Evolutionary conservation across 2,329 filamentous ascomycete species (phyloP).

Genomic region (Penicillium occitanis): DNA sequence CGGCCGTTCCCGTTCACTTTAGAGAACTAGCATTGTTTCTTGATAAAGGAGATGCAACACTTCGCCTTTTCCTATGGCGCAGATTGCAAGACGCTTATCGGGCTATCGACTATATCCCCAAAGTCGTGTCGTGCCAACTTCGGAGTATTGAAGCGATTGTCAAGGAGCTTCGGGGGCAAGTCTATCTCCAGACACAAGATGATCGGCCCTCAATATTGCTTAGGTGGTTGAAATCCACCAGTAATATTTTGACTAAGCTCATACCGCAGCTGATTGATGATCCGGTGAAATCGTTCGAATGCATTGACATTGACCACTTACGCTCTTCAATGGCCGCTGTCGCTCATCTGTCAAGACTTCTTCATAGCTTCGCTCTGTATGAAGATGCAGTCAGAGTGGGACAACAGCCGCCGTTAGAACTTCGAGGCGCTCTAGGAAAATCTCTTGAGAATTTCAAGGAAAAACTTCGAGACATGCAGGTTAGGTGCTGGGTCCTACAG

Average conservation of each 20-base stretch:
- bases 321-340: conserved; percentile 70
- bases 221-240: conserved; percentile 73
- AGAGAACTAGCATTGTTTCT: conserved; percentile 85
- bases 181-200: conserved; percentile 55
- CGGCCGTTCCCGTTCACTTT: conserved; percentile 54
- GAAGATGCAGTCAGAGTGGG: conserved; percentile 85
- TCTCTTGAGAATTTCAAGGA: conserved; percentile 55
- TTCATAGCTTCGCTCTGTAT: conserved; percentile 77
- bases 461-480: conserved; percentile 81
- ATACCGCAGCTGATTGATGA: conserved; percentile 70
- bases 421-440: conserved; percentile 49
- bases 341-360: conserved; percentile 67
- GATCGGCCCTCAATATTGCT: conserved; percentile 71
- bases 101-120: conserved; percentile 79
- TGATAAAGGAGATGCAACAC: conserved; percentile 73
- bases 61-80: conserved; percentile 86
- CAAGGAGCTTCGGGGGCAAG: conserved; percentile 62
- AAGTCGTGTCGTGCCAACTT: conserved; percentile 83
- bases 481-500: conserved; percentile 82
- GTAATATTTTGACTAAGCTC: conserved; percentile 71
- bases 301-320: conserved; percentile 77
- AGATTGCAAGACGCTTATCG: conserved; percentile 87
- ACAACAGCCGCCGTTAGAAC: conserved; percentile 61
- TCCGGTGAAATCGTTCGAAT: conserved; percentile 67
- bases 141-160: conserved; percentile 83